Evolutionary conservation across 2,329 filamentous ascomycete species (phyloP), one percentile per base, ranked within the genome.

Genomic region (Diaporthe caulivora): DNA sequence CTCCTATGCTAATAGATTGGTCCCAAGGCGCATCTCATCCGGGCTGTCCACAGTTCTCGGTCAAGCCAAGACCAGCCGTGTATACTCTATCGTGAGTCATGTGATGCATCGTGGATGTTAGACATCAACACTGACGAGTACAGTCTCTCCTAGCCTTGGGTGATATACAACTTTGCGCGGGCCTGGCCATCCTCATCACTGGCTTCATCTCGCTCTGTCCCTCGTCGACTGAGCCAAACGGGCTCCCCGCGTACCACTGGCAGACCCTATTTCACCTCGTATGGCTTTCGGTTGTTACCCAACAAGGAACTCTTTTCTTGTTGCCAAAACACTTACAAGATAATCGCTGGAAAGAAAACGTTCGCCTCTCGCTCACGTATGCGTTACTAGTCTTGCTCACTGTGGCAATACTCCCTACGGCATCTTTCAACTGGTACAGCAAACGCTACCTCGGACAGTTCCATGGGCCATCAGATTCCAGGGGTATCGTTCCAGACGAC

Each of bases 171-270:
- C 40, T 60, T n/a, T 29, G 40, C 37, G 18, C 57, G 7, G 57
- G 57, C n/a, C 57, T 60, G 57, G n/a, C 57, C 24, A 29, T 42
- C 26, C 57, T 60, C 34, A 42, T 40, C 57, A 40, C 21, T 1
- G 57, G 57, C 34, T 40, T 60, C 57, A 15, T 26, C 57, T 60
- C 57, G 15, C n/a, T 60, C n/a, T 60, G 57, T 42, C 57, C 57
- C 11, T 60, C 57, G 9, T 37, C 34, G 18, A 29, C 57, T 10
- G n/a, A 42, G 34, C 37, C n/a, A 18, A 60, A 26, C 34, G 57
- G 57, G 13, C 13, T 60, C 24, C 57, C 57, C 21, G 57, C 57
- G 6, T 60, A 42, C 26, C 34, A 60, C n/a, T 60, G 57, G 57
- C 37, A 60, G 15, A 26, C 42, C 3, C 57, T 40, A 26, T 31